Percentiles rank a stretch among this genome's conserved stretches.
Evolutionary conservation across 2,329 filamentous ascomycete genomes (phyloP).

Genomic region (Waltergamsia citrina): DNA sequence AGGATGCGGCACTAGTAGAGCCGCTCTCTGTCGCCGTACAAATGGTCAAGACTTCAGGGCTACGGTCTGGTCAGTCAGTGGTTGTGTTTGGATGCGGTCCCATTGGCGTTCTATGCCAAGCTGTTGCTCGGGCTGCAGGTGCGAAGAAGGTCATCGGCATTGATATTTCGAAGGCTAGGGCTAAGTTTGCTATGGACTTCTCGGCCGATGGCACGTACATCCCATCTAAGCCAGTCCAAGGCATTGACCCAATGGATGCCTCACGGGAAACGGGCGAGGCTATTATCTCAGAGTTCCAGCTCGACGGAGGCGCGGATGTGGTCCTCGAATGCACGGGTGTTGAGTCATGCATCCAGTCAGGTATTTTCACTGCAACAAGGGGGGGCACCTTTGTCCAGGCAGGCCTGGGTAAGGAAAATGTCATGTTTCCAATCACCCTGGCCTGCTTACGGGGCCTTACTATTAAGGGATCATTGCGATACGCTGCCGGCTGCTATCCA

Average conservation of each 20-base stretch:
- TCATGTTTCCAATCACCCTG: constrained; percentile 39
- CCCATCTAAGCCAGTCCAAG: constrained; percentile 14
- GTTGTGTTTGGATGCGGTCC: constrained; percentile 37
- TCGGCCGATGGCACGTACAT: constrained; percentile 27
- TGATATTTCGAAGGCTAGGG: constrained; percentile 28
- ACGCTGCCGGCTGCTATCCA: constrained; percentile 38
- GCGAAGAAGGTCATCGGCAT: constrained; percentile 31
- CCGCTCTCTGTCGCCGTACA: constrained; percentile 38
- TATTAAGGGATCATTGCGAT: constrained; percentile 41
- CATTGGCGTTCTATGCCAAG: constrained; percentile 34
- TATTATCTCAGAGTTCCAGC: constrained; percentile 24
- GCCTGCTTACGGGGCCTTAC: constrained; percentile 36
- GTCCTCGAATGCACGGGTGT: constrained; percentile 39
- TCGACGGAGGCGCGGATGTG: constrained; percentile 36
- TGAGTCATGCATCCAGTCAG: constrained; percentile 35
- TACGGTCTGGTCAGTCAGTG: constrained; percentile 28
- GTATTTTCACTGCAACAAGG: constrained; percentile 30
- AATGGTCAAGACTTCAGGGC: constrained; percentile 27
- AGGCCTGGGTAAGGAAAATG: constrained; percentile 40
- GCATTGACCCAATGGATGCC: constrained; percentile 22
- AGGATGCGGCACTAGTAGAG: constrained; percentile 40
- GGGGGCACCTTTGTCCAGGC: constrained; percentile 41
- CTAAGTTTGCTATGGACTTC: constrained; percentile 27
- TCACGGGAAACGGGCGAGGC: constrained; percentile 24
- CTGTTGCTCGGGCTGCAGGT: constrained; percentile 32